Percentiles rank a stretch among this genome's conserved stretches.
Conservation (phyloP, 495 filamentous ascomycete genomes). For the Xylaria bambusicola region DNA sequence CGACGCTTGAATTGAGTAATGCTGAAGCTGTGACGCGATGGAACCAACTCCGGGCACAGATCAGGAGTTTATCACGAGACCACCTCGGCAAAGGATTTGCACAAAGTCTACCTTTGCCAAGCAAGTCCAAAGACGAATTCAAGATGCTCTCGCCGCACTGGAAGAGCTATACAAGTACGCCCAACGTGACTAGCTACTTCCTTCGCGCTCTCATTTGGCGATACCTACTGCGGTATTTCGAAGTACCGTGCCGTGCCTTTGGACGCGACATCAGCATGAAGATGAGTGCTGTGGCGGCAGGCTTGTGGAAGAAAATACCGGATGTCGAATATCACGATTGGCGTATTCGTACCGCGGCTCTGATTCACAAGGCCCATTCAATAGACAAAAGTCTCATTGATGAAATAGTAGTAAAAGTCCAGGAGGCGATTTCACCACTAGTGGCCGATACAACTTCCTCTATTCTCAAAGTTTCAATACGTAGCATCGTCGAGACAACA, state of each 20-base stretch:
- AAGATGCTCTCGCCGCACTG: conserved; percentile 29
- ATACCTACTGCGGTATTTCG: conserved; percentile 25
- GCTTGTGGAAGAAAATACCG: conserved; percentile 12
- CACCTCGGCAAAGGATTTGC: conserved; percentile 19
- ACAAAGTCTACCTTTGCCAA: conserved; percentile 19
- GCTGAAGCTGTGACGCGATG: conserved; percentile 20
- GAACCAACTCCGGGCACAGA: conserved; percentile 21
- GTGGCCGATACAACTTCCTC: conserved; percentile 13
- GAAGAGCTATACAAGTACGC: conserved; percentile 23
- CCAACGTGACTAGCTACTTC: conserved; percentile 24
- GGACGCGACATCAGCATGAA: conserved; percentile 24
- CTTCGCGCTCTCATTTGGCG: conserved; percentile 34
- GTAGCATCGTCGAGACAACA: conserved; percentile 20
- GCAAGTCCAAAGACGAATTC: conserved; percentile 19
- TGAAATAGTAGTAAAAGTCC: conserved; percentile 16
- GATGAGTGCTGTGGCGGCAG: conserved; percentile 10
- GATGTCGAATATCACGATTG: conserved; percentile 21
- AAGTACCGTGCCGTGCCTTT: conserved; percentile 26
- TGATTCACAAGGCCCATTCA: conserved; percentile 19
- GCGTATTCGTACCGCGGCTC: conserved; percentile 25
- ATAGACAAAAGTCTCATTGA: conserved; percentile 14
- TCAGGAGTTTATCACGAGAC: conserved; percentile 22
- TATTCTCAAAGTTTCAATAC: conserved; percentile 6
- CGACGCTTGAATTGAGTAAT: conserved; percentile 17
- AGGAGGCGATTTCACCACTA: conserved; percentile 15